phyloP scores from a whole-genome alignment of 2,329 filamentous ascomycete genomes.

The Diaporthe citrichinensis region DNA sequence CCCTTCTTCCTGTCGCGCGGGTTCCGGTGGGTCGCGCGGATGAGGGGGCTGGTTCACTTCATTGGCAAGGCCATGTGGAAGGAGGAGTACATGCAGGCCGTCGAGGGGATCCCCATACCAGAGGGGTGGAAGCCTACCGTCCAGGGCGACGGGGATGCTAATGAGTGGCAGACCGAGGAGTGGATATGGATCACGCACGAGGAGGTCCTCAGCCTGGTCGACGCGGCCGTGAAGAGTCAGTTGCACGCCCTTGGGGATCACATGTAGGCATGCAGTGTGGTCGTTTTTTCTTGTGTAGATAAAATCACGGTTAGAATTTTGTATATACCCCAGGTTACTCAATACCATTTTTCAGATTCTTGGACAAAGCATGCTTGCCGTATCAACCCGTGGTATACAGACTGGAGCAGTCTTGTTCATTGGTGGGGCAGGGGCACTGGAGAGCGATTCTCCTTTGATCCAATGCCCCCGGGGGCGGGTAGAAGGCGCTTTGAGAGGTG shows the following conservation, averaged over 20 bases:
- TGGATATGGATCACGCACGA: constrained; percentile 44
- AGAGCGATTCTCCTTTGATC: not conserved
- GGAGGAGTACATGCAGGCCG: constrained; percentile 34
- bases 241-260: not conserved
- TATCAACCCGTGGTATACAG: too few relatives aligned
- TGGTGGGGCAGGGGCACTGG: not conserved
- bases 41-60: constrained; percentile 39
- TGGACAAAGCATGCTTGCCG: too few relatives aligned
- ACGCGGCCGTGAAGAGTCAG: constrained; percentile 40
- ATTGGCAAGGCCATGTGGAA: constrained; percentile 34
- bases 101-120: constrained; percentile 32
- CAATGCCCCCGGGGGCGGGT: not conserved
- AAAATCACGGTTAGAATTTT: not conserved
- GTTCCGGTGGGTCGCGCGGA: constrained; percentile 38
- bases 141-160: constrained; percentile 11
- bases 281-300: not conserved
- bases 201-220: constrained; percentile 42
- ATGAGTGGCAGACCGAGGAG: constrained; percentile 43
- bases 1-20: constrained; percentile 26
- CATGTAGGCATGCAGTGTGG: not conserved
- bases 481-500: not conserved
- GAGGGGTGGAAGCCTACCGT: constrained; percentile 28
- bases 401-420: not conserved
- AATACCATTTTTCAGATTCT: constrained; percentile 20
- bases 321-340: constrained; percentile 22